A percentile compares a stretch with the other conserved stretches of the same genome.
Conservation (phyloP, 176 grass and related monocot genomes). For the Olyra latifolia region DNA sequence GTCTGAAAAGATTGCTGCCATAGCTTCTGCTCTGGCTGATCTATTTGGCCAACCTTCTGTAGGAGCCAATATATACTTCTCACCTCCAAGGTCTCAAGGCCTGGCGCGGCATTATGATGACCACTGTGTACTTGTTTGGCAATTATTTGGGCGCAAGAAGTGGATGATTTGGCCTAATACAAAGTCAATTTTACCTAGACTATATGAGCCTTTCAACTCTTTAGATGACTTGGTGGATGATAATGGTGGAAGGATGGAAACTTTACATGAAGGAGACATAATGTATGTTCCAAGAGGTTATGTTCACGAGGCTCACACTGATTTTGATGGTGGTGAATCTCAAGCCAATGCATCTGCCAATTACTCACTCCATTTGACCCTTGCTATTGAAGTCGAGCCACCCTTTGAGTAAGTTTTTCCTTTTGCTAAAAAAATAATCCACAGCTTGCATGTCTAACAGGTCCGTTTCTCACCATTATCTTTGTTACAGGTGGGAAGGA, state of each 20-base stretch:
- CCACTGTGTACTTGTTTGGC: constrained; percentile 92
- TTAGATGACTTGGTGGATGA: constrained; percentile 46
- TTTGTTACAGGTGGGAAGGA: constrained; percentile 80
- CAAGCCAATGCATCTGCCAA: not conserved
- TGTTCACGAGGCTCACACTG: constrained; percentile 72
- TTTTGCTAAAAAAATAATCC: not conserved
- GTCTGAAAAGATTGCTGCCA: constrained; percentile 55
- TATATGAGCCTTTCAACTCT: constrained; percentile 69
- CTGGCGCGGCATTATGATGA: constrained; percentile 79
- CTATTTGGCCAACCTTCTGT: constrained; percentile 91
- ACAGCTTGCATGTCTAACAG: not conserved
- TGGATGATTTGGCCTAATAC: constrained; percentile 68
- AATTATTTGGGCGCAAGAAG: constrained; percentile 63
- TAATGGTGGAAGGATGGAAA: constrained; percentile 28
- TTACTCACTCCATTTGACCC: constrained; percentile 80
- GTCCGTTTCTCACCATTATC: constrained; percentile 15
- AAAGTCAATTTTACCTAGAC: constrained; percentile 56
- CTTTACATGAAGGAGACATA: constrained; percentile 74
- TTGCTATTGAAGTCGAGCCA: constrained; percentile 85
- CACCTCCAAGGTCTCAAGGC: constrained; percentile 74
- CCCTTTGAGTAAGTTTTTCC: constrained; percentile 79
- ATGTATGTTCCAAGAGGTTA: constrained; percentile 89
- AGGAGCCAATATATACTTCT: constrained; percentile 84
- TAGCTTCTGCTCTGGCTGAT: constrained; percentile 57
- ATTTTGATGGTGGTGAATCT: constrained; percentile 16